Conservation (phyloP, 192 early-diverging fungal genomes). For the Linnemannia hyalina region DNA sequence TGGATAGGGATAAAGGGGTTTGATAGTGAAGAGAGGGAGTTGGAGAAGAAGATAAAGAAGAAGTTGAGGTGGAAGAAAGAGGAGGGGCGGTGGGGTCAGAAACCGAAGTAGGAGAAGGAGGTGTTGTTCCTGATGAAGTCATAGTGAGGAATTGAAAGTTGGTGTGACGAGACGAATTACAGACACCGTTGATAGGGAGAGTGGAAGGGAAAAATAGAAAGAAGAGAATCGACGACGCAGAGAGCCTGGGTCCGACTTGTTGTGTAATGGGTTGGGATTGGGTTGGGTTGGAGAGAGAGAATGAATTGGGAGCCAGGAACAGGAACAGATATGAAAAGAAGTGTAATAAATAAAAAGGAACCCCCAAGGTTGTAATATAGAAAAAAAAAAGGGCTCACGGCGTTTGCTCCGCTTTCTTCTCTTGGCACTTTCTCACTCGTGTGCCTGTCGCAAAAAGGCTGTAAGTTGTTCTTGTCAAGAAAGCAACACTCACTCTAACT, state of each 20-base stretch:
- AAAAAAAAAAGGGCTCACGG: background rate
- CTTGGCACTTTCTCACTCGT: too few relatives aligned
- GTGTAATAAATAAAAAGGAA: background rate
- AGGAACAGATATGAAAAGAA: background rate
- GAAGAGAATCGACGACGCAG: background rate
- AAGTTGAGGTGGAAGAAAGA: conserved; percentile 21
- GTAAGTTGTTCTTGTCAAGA: background rate
- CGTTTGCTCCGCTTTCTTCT: too few relatives aligned
- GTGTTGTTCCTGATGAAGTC: conserved; percentile 19
- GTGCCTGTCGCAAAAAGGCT: too few relatives aligned
- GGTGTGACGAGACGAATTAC: background rate
- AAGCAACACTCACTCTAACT: too few relatives aligned
- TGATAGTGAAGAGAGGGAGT: background rate
- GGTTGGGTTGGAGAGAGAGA: background rate
- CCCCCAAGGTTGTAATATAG: too few relatives aligned
- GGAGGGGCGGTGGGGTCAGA: background rate
- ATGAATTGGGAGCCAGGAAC: conserved; percentile 2
- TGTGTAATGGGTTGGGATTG: background rate
- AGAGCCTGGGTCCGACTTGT: background rate
- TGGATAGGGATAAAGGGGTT: background rate
- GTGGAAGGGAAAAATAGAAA: conserved; percentile 1
- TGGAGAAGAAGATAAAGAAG: background rate
- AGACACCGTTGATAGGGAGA: too few relatives aligned
- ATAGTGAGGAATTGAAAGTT: conserved; percentile 11
- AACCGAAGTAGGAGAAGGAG: background rate